A percentile compares a stretch with the other conserved stretches of the same genome.
These are phyloP conservation scores for Fusarium anthophilum DNA, from an alignment of 2,329 filamentous ascomycete species.

Conservation along the genomic window DNA sequence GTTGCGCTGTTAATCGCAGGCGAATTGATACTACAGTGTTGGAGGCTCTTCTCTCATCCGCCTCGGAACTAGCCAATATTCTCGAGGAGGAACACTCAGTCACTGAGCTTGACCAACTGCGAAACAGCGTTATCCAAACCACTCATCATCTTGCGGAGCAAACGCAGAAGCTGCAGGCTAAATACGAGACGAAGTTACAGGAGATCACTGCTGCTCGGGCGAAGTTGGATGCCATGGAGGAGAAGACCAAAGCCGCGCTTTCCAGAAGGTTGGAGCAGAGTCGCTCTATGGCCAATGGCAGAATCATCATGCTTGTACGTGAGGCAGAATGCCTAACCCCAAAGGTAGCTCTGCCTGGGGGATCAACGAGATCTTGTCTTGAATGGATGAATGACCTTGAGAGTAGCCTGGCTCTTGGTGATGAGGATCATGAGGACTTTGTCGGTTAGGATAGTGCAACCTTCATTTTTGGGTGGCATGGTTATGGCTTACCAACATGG, in stretches of 20 bases:
- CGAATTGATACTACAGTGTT: rapidly evolving
- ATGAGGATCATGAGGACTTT: background rate
- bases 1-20: background rate
- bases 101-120: background rate
- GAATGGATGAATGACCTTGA: background rate
- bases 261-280: background rate
- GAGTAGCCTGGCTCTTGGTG: background rate
- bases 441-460: background rate
- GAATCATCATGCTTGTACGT: background rate
- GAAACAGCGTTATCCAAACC: rapidly evolving
- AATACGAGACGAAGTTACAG: background rate
- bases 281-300: background rate
- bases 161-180: rapidly evolving
- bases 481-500: background rate
- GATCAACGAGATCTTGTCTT: background rate
- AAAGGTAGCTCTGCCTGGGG: background rate
- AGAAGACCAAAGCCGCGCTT: background rate
- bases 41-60: background rate
- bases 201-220: background rate
- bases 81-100: rapidly evolving
- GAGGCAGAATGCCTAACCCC: background rate
- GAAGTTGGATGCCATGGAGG: background rate
- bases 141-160: background rate
- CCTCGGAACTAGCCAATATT: rapidly evolving
- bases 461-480: background rate